A percentile compares a stretch with the other conserved stretches of the same genome.
Evolutionary conservation across 202 grass and related monocot genomes (phyloP).

Genomic region (Setaria italica): DNA sequence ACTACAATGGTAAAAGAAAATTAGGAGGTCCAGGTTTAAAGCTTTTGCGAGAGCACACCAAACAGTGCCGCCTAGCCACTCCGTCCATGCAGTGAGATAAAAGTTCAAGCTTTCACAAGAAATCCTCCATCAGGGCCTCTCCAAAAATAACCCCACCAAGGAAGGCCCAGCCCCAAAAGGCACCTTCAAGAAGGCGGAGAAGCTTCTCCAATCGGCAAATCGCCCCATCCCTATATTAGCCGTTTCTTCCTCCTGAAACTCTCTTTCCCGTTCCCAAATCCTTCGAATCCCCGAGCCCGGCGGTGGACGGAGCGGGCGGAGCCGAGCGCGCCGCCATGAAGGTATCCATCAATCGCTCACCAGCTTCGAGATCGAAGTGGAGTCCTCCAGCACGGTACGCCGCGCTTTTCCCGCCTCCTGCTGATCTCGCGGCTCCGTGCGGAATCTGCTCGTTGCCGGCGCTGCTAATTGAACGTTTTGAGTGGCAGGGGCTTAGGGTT

Average conservation of each 20-base stretch:
- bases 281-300: constrained; percentile 24
- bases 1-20: too few species aligned
- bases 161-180: neutral
- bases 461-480: neutral
- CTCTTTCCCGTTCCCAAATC: constrained; percentile 16
- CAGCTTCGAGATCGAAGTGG: constrained; percentile 78
- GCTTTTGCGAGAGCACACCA: neutral
- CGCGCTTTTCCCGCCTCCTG: neutral
- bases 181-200: neutral
- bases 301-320: neutral
- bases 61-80: neutral
- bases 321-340: constrained; percentile 50
- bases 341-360: constrained; percentile 63
- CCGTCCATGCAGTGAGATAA: neutral
- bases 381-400: constrained; percentile 57
- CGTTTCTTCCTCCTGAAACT: neutral
- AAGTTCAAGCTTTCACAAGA: neutral
- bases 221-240: neutral
- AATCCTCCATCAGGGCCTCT: neutral
- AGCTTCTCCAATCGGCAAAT: neutral
- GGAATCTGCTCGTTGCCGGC: neutral
- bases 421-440: neutral
- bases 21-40: neutral
- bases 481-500: neutral
- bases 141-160: neutral